A percentile compares a stretch with the other conserved stretches of the same genome.
Evolutionary conservation across 164 flowering plant species (phyloP).

Genomic region (Amborella trichopoda): DNA sequence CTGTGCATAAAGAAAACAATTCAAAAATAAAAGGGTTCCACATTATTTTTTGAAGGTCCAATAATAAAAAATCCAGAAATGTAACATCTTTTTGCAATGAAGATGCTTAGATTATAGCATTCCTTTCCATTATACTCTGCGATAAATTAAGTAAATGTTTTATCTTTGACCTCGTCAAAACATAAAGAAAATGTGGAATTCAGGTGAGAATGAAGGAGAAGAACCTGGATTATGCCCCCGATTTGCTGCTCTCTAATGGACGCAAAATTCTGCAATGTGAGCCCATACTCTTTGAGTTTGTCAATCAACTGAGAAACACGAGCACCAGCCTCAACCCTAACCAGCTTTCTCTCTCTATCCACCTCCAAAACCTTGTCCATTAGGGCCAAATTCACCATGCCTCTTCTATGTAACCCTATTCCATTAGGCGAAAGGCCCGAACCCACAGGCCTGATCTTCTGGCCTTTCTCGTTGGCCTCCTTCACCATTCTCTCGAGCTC

Average conservation of each 20-base stretch:
- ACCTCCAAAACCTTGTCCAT: slow-evolving; percentile 89
- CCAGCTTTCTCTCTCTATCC: slow-evolving; percentile 66
- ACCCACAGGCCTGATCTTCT: slow-evolving; percentile 82
- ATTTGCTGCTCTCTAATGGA: slow-evolving; percentile 96
- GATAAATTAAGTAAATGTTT: background rate
- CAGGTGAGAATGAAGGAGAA: background rate
- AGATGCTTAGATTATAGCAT: too few relatives aligned
- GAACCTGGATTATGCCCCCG: slow-evolving; percentile 94
- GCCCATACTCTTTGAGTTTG: slow-evolving; percentile 69
- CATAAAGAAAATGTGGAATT: background rate
- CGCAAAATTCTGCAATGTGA: slow-evolving; percentile 91
- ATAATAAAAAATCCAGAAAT: too few relatives aligned
- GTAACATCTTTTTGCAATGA: too few relatives aligned
- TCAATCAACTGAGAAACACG: slow-evolving; percentile 90
- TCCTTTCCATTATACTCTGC: too few relatives aligned
- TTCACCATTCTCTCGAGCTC: slow-evolving; percentile 55
- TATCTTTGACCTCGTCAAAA: background rate
- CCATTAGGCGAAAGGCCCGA: slow-evolving; percentile 96
- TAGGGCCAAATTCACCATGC: slow-evolving; percentile 91
- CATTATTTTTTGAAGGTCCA: too few relatives aligned
- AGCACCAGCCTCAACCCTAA: slow-evolving; percentile 81
- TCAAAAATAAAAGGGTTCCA: too few relatives aligned
- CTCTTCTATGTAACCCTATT: slow-evolving; percentile 67
- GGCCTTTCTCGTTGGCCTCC: slow-evolving; percentile 38
- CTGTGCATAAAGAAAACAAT: too few relatives aligned